These are phyloP conservation scores for Blumeria hordei DNA, from an alignment of 2,329 filamentous ascomycete species.

Conservation along the genomic window DNA sequence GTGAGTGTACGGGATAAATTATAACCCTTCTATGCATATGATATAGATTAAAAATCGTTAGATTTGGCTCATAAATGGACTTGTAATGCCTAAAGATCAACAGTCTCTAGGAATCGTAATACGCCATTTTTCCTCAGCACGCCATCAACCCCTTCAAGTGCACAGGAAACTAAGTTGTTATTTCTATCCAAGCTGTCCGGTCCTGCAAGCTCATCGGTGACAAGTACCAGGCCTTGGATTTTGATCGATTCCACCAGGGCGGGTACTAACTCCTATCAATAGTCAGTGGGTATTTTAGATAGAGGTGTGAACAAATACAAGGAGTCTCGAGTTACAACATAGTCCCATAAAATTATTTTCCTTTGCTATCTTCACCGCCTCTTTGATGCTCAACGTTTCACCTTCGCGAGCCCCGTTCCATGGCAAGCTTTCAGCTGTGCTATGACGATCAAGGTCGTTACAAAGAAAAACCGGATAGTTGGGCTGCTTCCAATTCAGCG, in stretches of 20 bases:
- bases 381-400: conserved; percentile 48
- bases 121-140: conserved; percentile 69
- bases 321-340: conserved; percentile 64
- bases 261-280: conserved; percentile 64
- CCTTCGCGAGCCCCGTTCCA: conserved; percentile 31
- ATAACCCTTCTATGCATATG: no score
- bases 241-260: conserved; percentile 85
- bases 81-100: neutral
- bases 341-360: conserved; percentile 97
- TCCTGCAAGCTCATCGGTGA: conserved; percentile 55
- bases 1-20: no score
- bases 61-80: neutral
- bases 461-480: conserved; percentile 93
- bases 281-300: conserved; percentile 2
- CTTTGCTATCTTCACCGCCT: conserved; percentile 76
- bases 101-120: conserved; percentile 31
- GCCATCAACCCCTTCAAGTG: conserved; percentile 70
- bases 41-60: no score
- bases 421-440: conserved; percentile 27
- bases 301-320: conserved; percentile 33
- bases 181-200: conserved; percentile 12
- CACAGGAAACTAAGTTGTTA: conserved; percentile 28
- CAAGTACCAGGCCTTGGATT: conserved; percentile 73
- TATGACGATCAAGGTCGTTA: conserved; percentile 60
- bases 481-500: conserved; percentile 96